Evolutionary conservation across 2,329 filamentous ascomycete species (phyloP).

Genomic region (Aspergillus awamori): DNA sequence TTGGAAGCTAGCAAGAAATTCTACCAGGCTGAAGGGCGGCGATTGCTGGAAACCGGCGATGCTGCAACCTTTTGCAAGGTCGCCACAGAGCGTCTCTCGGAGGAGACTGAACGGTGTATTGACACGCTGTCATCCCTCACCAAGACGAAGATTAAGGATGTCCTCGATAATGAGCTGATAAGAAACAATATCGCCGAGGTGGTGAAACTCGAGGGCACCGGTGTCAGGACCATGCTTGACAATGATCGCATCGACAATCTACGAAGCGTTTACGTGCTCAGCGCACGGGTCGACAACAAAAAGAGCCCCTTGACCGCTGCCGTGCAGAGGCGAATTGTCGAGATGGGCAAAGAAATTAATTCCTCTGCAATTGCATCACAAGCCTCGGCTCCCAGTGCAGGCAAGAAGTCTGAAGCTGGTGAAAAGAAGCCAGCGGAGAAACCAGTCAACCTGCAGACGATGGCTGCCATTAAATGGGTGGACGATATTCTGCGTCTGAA

Average conservation of each 20-base stretch:
- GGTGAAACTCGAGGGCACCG: slow-evolving; percentile 79
- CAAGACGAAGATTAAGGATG: slow-evolving; percentile 69
- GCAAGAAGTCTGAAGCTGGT: slow-evolving; percentile 49
- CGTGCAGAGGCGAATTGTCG: slow-evolving; percentile 73
- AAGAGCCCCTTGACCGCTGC: slow-evolving; percentile 71
- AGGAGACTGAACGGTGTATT: slow-evolving; percentile 80
- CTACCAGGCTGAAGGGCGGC: slow-evolving; percentile 74
- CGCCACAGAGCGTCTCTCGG: slow-evolving; percentile 71
- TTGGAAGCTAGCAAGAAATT: slow-evolving; percentile 70
- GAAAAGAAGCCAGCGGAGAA: slow-evolving; percentile 54
- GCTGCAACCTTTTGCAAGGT: slow-evolving; percentile 80
- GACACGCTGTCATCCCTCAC: slow-evolving; percentile 78
- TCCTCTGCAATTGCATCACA: slow-evolving; percentile 58
- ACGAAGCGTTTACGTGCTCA: slow-evolving; percentile 76
- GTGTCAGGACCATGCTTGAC: slow-evolving; percentile 86
- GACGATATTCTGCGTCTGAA: slow-evolving; percentile 86
- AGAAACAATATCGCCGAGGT: slow-evolving; percentile 76
- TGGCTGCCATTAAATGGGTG: slow-evolving; percentile 90
- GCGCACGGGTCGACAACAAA: slow-evolving; percentile 73
- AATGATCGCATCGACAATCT: slow-evolving; percentile 81
- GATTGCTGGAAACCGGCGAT: slow-evolving; percentile 75
- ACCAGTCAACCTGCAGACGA: slow-evolving; percentile 75
- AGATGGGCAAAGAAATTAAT: slow-evolving; percentile 83
- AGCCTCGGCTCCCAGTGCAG: slow-evolving; percentile 49
- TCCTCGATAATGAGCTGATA: slow-evolving; percentile 83